Evolutionary conservation across 1,284 basidiomycete species (phyloP), one percentile per base, ranked within the genome.

Genomic region (Pseudozyma hubeiensis): DNA sequence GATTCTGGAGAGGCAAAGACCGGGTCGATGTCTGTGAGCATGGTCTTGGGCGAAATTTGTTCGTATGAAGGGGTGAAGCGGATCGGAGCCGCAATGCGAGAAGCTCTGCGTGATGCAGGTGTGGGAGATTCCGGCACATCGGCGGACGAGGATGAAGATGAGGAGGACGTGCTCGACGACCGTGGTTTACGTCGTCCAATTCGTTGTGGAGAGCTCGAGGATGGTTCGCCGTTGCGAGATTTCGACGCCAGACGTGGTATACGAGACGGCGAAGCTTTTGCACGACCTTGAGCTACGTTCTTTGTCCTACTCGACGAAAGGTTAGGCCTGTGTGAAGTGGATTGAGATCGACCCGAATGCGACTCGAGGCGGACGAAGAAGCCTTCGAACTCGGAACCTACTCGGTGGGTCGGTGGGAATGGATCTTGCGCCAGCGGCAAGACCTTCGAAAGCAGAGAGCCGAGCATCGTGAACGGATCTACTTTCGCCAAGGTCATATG

Each of bases 351-450:
- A 8, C 69, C 64, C 5, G 49, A 56, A 40, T 74, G 70, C n/a
- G 71, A 65, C 39, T 69, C 40, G 11, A 74, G 45, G 2, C 71
- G 58, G 29, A 74, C 33, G 46, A 74, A 74, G 56, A 74, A 74
- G 40, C 71, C 71, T 47, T 74, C 71, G 50, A 74, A 74, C n/a
- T 68, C 65, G n/a, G 71, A 74, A 1, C 66, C 71, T 16, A 56
- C 62, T 19, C 43, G 43, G 41, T 74, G 71, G 7, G 71, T 74
- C 16, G 71, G 71, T 29, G 71, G 71, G 47, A 65, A 65, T 3
- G 71, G 66, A 41, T 74, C 71, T 14, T 35, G 39, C 30, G 66
- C 58, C 44, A 74, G 31, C 13, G 71, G 71, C 39, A 74, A 37
- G 3, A 55, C 10, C 13, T 46, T 66, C 1, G 54, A 53, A 7